Evolutionary conservation across 139 green algal species (phyloP).

Genomic region (Zygnema circumcarinatum): DNA sequence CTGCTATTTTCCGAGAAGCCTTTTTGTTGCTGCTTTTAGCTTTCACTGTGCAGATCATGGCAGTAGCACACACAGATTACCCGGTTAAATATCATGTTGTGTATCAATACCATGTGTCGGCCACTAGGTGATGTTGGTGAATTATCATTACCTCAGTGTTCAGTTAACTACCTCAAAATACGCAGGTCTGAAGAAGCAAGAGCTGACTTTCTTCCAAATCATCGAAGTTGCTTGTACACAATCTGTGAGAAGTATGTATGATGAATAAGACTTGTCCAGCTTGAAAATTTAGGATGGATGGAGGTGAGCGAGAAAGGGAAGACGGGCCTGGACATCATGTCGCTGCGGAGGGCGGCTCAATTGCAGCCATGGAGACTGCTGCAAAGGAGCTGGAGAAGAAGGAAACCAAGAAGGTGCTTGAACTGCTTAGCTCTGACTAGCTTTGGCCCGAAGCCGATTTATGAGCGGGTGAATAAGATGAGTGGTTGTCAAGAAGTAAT

Average conservation of each 20-base stretch:
- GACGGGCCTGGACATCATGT: background rate
- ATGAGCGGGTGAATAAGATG: background rate
- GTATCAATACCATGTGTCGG: too few species aligned
- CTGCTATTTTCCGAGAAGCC: too few species aligned
- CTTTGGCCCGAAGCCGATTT: background rate
- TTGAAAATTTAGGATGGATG: background rate
- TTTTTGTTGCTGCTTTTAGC: too few species aligned
- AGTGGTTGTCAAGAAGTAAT: background rate
- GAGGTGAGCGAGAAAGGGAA: background rate
- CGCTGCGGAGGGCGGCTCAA: background rate
- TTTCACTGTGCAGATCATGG: too few species aligned
- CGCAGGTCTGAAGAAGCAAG: background rate
- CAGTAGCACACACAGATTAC: too few species aligned
- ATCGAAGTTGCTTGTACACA: background rate
- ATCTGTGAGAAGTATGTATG: background rate
- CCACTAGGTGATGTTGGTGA: background rate
- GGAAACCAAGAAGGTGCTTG: slow-evolving; percentile 16
- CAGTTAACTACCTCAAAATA: background rate
- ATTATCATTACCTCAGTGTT: background rate
- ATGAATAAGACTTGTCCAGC: background rate
- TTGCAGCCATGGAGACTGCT: slow-evolving; percentile 26
- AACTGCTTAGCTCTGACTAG: background rate
- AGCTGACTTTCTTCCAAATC: background rate
- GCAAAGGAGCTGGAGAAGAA: slow-evolving; percentile 2
- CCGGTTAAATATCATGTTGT: too few species aligned